Evolutionary conservation across 2,329 filamentous ascomycete genomes (phyloP), one percentile per base, ranked within the genome.

Genomic region (Exserohilum turcica): DNA sequence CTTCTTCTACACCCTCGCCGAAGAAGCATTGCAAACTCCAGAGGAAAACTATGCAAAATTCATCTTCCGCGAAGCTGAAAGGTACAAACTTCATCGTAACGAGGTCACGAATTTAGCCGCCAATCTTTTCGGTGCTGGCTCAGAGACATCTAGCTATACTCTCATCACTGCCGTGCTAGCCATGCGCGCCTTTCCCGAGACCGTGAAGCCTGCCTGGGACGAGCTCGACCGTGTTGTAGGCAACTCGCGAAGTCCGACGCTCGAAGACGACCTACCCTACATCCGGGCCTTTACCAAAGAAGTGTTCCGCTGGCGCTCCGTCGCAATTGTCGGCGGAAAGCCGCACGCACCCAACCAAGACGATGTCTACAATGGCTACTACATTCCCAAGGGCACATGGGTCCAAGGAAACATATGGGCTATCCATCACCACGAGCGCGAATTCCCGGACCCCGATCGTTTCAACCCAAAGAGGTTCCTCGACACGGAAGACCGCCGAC

Each of bases 41-140:
- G 68, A 71, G 5, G 67, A 72, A 13, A 67, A 66, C 54, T 73
- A 68, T 53, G 60, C 67, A 6, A 72, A 73, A 31, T 54, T 70
- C 4, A 54, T 86, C 4, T 80, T 83, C 60, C 67, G 74, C 9
- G 64, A 70, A 44, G 51, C 58, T 9, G 56, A 61, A 2, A 66
- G 68, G n/a, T 64, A 68, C 55, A 56, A 60, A 7, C 65, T 74
- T 28, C 52, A 56, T 7, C 56, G 60, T 2, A 57, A 67, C 27
- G 70, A 74, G 33, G 66, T 74, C 13, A 69, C 69, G 1, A 65
- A 64, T n/a, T 47, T 73, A 9, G 56, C 66, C 4, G 65, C 67
- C 1, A 71, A 70, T 33, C 57, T 73, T 0, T 64, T 73, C 15
- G 69, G 69, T 7, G 69, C 67, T 3, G 70, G 69, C 10, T 65